Evolutionary conservation across 1,284 basidiomycete species (phyloP).

Genomic region (Melanopsichium pennsylvanicum): DNA sequence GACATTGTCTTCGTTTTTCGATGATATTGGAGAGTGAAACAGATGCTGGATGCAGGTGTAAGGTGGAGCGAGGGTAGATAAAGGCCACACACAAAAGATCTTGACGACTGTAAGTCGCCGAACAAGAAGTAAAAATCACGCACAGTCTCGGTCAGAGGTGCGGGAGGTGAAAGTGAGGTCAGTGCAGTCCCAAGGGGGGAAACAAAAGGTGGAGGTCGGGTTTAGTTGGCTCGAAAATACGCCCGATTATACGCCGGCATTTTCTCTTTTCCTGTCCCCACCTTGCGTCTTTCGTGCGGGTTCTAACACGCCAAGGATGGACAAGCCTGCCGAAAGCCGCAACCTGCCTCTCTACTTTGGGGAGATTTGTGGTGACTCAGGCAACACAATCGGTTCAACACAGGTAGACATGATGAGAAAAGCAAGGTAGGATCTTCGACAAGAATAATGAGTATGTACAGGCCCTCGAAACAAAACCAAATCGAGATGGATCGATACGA

Average conservation of each 20-base stretch:
- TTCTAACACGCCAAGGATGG: no score
- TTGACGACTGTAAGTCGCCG: not conserved
- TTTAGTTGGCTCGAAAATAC: no score
- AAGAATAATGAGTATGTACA: not conserved
- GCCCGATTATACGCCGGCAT: no score
- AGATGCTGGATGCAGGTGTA: not conserved
- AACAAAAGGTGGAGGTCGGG: conserved; percentile 9
- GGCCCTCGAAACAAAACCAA: not conserved
- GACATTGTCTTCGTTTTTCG: conserved; percentile 43
- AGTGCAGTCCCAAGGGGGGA: conserved; percentile 14
- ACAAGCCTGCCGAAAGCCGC: no score
- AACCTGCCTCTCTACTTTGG: no score
- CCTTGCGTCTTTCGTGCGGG: conserved; percentile 14
- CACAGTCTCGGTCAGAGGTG: no score
- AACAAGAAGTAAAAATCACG: not conserved
- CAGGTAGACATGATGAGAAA: not conserved
- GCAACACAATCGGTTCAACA: not conserved
- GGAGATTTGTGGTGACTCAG: no score
- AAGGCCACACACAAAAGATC: no score
- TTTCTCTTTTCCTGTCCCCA: conserved; percentile 13
- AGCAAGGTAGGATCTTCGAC: not conserved
- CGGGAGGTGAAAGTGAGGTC: no score
- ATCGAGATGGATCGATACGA: not conserved
- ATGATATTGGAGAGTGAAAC: not conserved
- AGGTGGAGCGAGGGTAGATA: not conserved